Conservation (phyloP, 2,329 filamentous ascomycete species). For the Claviceps purpurea region DNA sequence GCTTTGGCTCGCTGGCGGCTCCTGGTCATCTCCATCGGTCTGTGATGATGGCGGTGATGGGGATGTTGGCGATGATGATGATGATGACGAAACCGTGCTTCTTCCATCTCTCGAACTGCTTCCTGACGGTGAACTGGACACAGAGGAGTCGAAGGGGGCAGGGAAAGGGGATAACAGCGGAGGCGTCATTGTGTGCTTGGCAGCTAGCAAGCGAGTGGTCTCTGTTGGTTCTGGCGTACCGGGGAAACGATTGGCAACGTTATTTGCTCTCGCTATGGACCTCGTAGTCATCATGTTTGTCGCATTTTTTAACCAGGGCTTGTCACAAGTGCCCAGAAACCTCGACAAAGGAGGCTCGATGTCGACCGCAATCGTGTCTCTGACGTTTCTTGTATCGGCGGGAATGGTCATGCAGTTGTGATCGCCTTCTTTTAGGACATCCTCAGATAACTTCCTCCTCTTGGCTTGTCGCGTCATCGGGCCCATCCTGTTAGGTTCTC, state of each 20-base stretch:
- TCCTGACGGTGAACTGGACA: constrained; percentile 23
- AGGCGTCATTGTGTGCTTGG: constrained; percentile 16
- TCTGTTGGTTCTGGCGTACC: too few relatives aligned
- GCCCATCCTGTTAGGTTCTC: constrained; percentile 10
- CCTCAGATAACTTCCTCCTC: constrained; percentile 7
- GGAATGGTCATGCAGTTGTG: background rate
- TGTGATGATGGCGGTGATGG: constrained; percentile 22
- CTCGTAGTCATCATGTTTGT: too few relatives aligned
- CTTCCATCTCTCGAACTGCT: background rate
- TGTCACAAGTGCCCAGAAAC: too few relatives aligned
- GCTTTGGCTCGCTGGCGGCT: constrained; percentile 23
- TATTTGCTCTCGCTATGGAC: too few relatives aligned
- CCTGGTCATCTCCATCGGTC: constrained; percentile 25
- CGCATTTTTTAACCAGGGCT: too few relatives aligned
- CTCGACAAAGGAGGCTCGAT: too few relatives aligned
- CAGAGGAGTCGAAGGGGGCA: constrained; percentile 37
- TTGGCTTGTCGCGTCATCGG: constrained; percentile 16
- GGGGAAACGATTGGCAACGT: too few relatives aligned
- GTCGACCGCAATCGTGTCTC: too few relatives aligned
- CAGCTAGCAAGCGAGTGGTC: too few relatives aligned
- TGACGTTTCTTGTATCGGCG: background rate
- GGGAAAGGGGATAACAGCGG: constrained; percentile 45
- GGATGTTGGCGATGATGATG: too few relatives aligned
- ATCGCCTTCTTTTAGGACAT: too few relatives aligned
- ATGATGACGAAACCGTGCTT: too few relatives aligned